Evolutionary conservation across 2,329 filamentous ascomycete species (phyloP), one percentile per base, ranked within the genome.

Genomic region (Metarhizium guizhouense): DNA sequence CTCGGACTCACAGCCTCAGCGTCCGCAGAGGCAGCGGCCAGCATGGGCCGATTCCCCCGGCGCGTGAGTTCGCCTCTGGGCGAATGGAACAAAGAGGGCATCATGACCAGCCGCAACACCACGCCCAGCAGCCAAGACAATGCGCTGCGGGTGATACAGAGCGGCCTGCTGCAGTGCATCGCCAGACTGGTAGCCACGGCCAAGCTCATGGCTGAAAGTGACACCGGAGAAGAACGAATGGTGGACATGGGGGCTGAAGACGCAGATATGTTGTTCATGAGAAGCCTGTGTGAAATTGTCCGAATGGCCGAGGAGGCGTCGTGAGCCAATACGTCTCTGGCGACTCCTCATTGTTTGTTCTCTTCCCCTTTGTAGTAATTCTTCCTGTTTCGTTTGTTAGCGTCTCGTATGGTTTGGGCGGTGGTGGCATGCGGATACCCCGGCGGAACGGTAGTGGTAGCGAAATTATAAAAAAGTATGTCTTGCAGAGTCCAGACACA

Each of bases 141-240:
- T 14, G 66, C 71, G 1, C 65, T 78, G 52, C 67, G 70, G 14
- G 74, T 76, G 29, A 68, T 84, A 1, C 77, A 79, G 36, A 65
- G 71, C 1, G 80, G 78, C 0, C 68, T 84, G 18, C 68, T 74
- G 47, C 71, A 69, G 47, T 83, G 80, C 63, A 76, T 83, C 56
- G 71, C 71, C 2, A 67, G 76, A 16, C 68, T 84, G 2, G 74
- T 83, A 0, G 69, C 73, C 3, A 81, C 79, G 4, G 72, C 82
- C 13, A 69, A 63, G 56, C 63, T 71, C 54, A 69, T 71, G 62
- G 61, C 68, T 1, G 68, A 68, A 38, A 64, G 62, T 11, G 67
- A 63, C 3, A 52, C 56, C 5, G 60, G 55, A 0, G 67, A 70
- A 32, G 68, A 71, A 18, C 60, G 61, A 18, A 56, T 68, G 50